These are phyloP conservation scores for Paratinospora sagittata DNA, from an alignment of 164 flowering plant species.

Conservation along the genomic window DNA sequence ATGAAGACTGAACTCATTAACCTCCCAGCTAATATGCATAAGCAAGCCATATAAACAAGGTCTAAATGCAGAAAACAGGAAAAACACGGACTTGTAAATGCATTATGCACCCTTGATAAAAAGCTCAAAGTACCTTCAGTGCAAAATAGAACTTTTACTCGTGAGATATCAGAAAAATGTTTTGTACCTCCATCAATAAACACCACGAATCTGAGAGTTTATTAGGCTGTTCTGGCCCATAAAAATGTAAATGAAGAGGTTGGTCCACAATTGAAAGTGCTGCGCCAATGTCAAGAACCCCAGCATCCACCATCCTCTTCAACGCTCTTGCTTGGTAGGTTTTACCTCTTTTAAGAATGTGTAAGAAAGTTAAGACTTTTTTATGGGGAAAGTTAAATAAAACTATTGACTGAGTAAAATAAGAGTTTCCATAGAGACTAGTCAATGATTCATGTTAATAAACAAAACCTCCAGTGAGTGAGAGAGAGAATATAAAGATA, in stretches of 20 bases:
- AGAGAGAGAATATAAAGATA: neutral
- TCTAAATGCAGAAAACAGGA: conserved; percentile 1
- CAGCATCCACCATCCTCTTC: conserved; percentile 44
- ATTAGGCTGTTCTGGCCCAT: conserved; percentile 10
- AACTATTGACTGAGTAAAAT: neutral
- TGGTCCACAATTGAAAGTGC: conserved; percentile 30
- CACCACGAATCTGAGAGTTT: neutral
- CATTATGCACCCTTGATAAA: neutral
- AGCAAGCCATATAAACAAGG: neutral
- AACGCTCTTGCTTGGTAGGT: conserved; percentile 41
- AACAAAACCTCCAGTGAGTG: neutral
- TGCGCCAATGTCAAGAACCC: conserved; percentile 32
- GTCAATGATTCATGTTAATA: neutral
- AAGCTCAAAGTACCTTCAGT: neutral
- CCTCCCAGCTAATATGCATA: neutral
- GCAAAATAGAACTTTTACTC: neutral
- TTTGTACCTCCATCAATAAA: conserved; percentile 20
- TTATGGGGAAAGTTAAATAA: neutral
- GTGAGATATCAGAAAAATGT: neutral
- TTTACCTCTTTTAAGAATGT: conserved; percentile 30
- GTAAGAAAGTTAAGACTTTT: neutral
- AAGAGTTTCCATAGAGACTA: neutral
- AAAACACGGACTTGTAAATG: neutral
- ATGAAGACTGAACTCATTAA: neutral
- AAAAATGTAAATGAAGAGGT: conserved; percentile 21